phyloP scores from a whole-genome alignment of 2,329 filamentous ascomycete genomes.

The Neofusicoccum kwambonambiense region DNA sequence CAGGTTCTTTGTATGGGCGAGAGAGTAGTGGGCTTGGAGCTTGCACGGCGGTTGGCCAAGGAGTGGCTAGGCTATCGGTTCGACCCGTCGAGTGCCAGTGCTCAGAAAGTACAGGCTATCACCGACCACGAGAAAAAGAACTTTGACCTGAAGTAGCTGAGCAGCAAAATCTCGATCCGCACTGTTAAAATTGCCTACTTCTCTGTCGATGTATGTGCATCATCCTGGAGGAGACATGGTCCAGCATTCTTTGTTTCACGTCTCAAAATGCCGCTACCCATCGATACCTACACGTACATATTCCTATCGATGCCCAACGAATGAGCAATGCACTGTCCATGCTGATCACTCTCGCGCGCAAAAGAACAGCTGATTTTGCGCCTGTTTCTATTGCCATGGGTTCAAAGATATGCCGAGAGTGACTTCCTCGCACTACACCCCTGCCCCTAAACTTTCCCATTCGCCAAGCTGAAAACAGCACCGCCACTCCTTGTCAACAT shows the following conservation, averaged over 20 bases:
- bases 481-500: not conserved
- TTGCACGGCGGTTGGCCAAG: constrained; percentile 71
- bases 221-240: not conserved
- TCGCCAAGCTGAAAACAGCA: not conserved
- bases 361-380: not conserved
- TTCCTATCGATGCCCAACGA: too few relatives aligned
- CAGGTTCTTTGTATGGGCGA: constrained; percentile 87
- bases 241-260: not conserved
- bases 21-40: constrained; percentile 76
- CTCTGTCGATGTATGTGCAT: not conserved
- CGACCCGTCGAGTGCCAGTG: constrained; percentile 64
- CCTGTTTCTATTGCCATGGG: not conserved
- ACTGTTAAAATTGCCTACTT: not conserved
- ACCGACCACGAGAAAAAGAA: constrained; percentile 46
- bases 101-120: constrained; percentile 54
- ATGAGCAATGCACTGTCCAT: too few relatives aligned
- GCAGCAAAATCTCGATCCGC: not conserved
- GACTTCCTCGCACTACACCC: not conserved
- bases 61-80: constrained; percentile 87
- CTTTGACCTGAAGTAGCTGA: constrained; percentile 6
- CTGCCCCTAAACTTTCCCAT: too few relatives aligned
- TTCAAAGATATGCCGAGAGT: not conserved
- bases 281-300: too few relatives aligned
- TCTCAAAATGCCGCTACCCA: too few relatives aligned
- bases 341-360: too few relatives aligned